Evolutionary conservation across 805 yeast genomes (phyloP), one percentile per base, ranked within the genome.

Genomic region (Kazachstania taianensis): DNA sequence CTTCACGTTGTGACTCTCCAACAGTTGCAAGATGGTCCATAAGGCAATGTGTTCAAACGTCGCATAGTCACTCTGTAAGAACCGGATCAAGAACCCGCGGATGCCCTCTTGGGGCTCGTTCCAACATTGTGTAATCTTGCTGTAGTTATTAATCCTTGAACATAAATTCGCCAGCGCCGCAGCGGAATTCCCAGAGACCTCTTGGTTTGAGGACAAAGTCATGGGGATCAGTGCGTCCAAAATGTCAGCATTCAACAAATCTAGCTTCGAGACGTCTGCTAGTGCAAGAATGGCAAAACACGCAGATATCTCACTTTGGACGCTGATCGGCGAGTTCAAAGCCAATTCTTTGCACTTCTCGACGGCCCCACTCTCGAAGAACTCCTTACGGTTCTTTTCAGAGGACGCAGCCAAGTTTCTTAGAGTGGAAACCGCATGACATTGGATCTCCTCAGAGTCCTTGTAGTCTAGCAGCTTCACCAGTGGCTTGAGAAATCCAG

Each of bases 1-100:
- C 53, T 77, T 77, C 36, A 60, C 58, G 53, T 86, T 82, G 49
- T 81, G 83, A 41, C 94, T 78, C 61, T 92, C 98, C 45, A 92
- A 71, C 44, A 92, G 70, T 62, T 92, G 98, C 48, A 89, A 69
- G 46, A 87, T 80, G 30, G 96, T 89, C 98, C 98, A 92, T 41
- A 87, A 72, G 1, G 97, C 96, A 62, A 92, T 92, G 58, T 92
- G 98, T 62, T 92, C 97, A 61, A 92, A 92, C 0, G 97, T 92
- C 10, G 94, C 81, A 57, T 87, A 92, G 28, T 80, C 80, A 51
- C 85, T 74, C 42, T 75, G 76, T 52, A 92, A 67, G 57, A 89
- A 92, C 50, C 87, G 67, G 24, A 75, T 67, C 44, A 92, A 69
- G 55, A 92, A 92, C 19, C 86, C 92, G 42, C 75, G 71, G 40